Evolutionary conservation across 306 rosid species (phyloP).

Genomic region (Cicer cuneatum): DNA sequence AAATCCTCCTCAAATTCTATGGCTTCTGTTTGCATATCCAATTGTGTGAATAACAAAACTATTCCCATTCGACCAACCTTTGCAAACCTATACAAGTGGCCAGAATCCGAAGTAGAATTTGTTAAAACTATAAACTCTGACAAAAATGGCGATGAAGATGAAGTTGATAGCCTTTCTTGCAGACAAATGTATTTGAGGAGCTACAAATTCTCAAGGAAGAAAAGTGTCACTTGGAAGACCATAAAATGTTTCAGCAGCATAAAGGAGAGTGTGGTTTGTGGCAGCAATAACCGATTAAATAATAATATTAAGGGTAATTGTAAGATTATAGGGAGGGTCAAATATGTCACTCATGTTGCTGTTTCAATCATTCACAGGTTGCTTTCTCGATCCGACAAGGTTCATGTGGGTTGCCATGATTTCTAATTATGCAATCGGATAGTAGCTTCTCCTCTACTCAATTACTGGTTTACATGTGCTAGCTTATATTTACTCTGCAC

Average conservation of each 20-base stretch:
- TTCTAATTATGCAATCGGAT: slow-evolving; percentile 13
- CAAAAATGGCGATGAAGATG: background rate
- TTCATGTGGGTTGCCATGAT: slow-evolving; percentile 42
- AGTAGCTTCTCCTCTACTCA: background rate
- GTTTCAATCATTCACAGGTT: slow-evolving; percentile 48
- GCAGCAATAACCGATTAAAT: slow-evolving; percentile 3
- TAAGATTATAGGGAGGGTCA: slow-evolving; percentile 44
- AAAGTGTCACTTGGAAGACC: slow-evolving; percentile 48
- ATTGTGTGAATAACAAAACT: slow-evolving; percentile 26
- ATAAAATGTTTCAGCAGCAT: slow-evolving; percentile 45
- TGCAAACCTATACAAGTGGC: slow-evolving; percentile 59
- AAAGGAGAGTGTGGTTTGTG: slow-evolving; percentile 30
- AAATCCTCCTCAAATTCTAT: slow-evolving; percentile 27
- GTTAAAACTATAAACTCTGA: slow-evolving; percentile 47
- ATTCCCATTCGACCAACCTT: slow-evolving; percentile 49
- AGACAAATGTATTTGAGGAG: slow-evolving; percentile 65
- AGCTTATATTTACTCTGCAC: background rate
- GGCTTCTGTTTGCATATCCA: slow-evolving; percentile 49
- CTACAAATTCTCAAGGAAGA: slow-evolving; percentile 66
- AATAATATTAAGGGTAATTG: slow-evolving; percentile 25
- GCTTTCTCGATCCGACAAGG: slow-evolving; percentile 49
- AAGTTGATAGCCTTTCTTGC: slow-evolving; percentile 49
- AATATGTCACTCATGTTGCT: slow-evolving; percentile 42
- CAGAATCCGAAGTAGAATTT: slow-evolving; percentile 64
- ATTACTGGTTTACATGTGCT: background rate